These are phyloP conservation scores for Globisporangium orthogonon DNA, from an alignment of 352 stramenopile species.

Conservation along the genomic window DNA sequence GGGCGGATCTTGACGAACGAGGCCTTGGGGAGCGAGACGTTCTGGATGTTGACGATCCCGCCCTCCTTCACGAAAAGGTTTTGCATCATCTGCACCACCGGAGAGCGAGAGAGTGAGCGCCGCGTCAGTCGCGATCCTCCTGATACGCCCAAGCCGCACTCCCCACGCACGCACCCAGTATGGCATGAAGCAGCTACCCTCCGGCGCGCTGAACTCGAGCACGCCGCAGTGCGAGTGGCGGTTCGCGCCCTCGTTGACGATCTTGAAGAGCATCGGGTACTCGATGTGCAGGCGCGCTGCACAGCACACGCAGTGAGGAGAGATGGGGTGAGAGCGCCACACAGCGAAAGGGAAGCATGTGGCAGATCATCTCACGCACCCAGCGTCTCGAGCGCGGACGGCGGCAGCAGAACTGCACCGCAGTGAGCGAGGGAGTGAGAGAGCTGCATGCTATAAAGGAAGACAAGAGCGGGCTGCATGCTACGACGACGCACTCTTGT, in stretches of 20 bases:
- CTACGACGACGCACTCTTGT: conserved; percentile 62
- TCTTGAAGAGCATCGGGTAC: conserved; percentile 99
- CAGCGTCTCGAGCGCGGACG: conserved; percentile 96
- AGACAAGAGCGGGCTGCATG: neutral
- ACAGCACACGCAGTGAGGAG: neutral
- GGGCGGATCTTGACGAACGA: conserved; percentile 98
- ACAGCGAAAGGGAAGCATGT: neutral
- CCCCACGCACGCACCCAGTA: conserved; percentile 87
- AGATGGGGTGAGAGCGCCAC: too few relatives aligned
- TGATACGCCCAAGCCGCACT: too few relatives aligned
- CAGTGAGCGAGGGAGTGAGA: neutral
- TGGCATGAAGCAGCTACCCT: conserved; percentile 98
- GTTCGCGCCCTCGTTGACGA: conserved; percentile 84
- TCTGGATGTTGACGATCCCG: conserved; percentile 94
- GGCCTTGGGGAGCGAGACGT: conserved; percentile 94
- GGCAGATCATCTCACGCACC: conserved; percentile 28
- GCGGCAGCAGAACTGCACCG: conserved; percentile 90
- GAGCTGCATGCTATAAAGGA: neutral
- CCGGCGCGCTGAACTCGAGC: conserved; percentile 97
- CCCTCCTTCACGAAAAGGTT: conserved; percentile 95
- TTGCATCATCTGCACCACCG: conserved; percentile 93
- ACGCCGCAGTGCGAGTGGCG: conserved; percentile 96
- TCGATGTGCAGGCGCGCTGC: conserved; percentile 92
- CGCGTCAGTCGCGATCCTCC: neutral
- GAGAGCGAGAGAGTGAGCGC: neutral